These are phyloP conservation scores for Taphrina deformans DNA, from an alignment of 1,139 yeast genomes.

Conservation along the genomic window DNA sequence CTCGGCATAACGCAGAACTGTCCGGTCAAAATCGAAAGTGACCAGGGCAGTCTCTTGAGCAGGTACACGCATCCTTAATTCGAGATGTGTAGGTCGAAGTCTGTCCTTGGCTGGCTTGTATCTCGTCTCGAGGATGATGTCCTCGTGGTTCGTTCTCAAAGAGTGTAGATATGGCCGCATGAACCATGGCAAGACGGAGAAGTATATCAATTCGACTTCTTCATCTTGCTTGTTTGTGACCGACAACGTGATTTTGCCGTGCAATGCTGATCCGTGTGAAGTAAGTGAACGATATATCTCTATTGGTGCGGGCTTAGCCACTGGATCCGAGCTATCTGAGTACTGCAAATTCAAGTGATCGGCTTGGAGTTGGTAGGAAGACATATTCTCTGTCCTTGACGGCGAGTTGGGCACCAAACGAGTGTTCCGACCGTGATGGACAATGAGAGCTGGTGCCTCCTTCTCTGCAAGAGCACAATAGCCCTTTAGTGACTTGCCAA, in stretches of 20 bases:
- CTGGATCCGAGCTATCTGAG: not conserved
- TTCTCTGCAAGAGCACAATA: slow-evolving; percentile 26
- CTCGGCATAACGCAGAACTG: slow-evolving; percentile 78
- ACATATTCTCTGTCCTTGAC: not conserved
- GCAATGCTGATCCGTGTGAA: slow-evolving; percentile 29
- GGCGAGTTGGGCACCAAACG: slow-evolving; percentile 13
- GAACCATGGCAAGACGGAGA: slow-evolving; percentile 91
- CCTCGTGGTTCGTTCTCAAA: slow-evolving; percentile 45
- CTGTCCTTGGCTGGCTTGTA: slow-evolving; percentile 82
- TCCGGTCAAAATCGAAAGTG: slow-evolving; percentile 81
- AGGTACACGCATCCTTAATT: slow-evolving; percentile 64
- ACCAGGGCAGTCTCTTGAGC: slow-evolving; percentile 62
- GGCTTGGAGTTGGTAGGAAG: not conserved
- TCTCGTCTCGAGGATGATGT: slow-evolving; percentile 56
- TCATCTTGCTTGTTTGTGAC: slow-evolving; percentile 62
- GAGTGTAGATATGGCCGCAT: slow-evolving; percentile 81
- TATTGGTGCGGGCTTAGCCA: slow-evolving; percentile 58
- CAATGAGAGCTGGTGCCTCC: not conserved
- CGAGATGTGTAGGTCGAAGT: slow-evolving; percentile 78
- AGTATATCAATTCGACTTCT: slow-evolving; percentile 59
- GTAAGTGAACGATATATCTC: slow-evolving; percentile 75
- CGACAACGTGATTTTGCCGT: slow-evolving; percentile 80
- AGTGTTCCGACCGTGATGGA: slow-evolving; percentile 8
- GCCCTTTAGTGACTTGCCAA: slow-evolving; percentile 43
- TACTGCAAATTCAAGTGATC: slow-evolving; percentile 11